Evolutionary conservation across 2,329 filamentous ascomycete species (phyloP).

Genomic region (Epichloe aotearoae): DNA sequence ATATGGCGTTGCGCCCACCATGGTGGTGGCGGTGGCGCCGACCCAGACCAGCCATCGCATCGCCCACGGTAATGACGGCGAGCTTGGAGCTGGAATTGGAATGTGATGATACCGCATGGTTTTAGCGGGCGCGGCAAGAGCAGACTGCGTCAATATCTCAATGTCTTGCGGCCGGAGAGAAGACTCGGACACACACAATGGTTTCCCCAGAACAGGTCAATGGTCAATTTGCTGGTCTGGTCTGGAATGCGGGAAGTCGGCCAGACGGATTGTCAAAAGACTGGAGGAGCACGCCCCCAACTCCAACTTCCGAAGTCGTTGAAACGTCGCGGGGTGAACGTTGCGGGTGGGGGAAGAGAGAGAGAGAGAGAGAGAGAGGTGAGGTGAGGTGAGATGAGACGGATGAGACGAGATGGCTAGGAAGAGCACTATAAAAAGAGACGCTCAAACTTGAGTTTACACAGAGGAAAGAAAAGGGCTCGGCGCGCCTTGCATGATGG

Average conservation of each 20-base stretch:
- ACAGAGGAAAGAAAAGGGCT: neutral
- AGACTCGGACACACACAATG: no score
- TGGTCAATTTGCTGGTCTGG: no score
- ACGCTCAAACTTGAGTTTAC: neutral
- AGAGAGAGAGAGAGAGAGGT: no score
- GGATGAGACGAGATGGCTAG: neutral
- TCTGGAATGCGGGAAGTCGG: neutral
- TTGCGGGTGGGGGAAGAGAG: no score
- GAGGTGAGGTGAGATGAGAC: neutral
- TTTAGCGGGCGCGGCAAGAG: neutral
- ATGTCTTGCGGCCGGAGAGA: neutral
- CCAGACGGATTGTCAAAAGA: neutral
- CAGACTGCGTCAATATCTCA: neutral
- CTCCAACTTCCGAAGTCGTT: neutral
- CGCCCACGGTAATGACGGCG: conserved; percentile 5
- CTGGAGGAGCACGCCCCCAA: neutral
- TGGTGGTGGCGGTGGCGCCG: conserved; percentile 17
- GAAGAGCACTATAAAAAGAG: neutral
- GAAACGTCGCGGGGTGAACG: neutral
- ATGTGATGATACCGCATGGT: conserved; percentile 1
- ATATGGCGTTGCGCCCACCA: conserved; percentile 30
- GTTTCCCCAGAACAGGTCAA: no score
- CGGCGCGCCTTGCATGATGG: neutral
- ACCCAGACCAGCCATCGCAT: conserved; percentile 21
- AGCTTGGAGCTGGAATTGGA: neutral